Evolutionary conservation across 306 rosid species (phyloP), one percentile per base, ranked within the genome.

Genomic region (Lotus japonicus): DNA sequence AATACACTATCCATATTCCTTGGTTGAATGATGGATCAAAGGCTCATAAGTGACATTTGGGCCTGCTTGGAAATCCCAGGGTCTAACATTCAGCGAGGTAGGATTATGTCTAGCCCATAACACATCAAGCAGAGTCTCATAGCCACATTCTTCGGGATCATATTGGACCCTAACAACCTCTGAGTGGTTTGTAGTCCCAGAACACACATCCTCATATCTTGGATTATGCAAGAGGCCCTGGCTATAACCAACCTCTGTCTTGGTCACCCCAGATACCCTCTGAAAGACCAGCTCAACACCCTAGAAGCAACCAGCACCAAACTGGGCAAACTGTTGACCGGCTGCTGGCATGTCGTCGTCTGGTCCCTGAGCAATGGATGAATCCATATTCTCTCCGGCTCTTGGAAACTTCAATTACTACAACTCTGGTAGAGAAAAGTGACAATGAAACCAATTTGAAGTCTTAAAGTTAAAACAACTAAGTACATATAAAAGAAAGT

Each of bases 241-340:
- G 51, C 77, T 55, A n/a, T 92, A 92, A 16, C 98, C 98, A 50
- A 88, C 98, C 79, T 92, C 96, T 1, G 98, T 92, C 82, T 83
- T 84, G 50, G 82, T 77, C 56, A 90, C 97, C 15, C 98, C 98
- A 0, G 97, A 77, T 6, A 83, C 79, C 73, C 98, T 75, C 79
- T 92, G 98, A 77, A 92, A 90, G 57, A 82, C 87, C 85, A 92
- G 67, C 66, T 92, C 98, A 52, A 92, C 95, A 3, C 98, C 96
- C 98, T 97, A 92, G 72, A 92, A 92, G 81, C 98, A 92, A 4
- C 98, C 98, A 8, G 94, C 98, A 21, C 98, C 98, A 39, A 92
- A 92, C 71, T 88, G 92, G 0, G 95, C 96, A 68, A 92, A 92
- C 66, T 83, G 78, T 82, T 82, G 98, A 0, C 92, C 97, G 0